Conservation (phyloP, 306 rosid species). For the Abrus precatorius region DNA sequence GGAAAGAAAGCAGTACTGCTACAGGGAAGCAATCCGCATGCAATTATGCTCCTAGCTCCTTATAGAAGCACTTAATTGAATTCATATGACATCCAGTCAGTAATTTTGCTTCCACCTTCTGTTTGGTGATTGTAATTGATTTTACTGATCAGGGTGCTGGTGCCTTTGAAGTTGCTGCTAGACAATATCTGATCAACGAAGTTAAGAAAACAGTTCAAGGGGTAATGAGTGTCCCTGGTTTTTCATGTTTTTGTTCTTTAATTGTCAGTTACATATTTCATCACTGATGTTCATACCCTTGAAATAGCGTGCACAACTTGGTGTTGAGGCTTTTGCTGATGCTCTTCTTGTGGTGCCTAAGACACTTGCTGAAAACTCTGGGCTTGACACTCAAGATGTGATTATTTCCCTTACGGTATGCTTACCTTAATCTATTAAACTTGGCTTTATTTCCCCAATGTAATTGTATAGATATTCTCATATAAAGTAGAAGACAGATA, state of each 20-base stretch:
- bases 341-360: slow-evolving; percentile 98
- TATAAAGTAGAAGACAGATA: not conserved
- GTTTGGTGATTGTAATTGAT: slow-evolving; percentile 44
- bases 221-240: slow-evolving; percentile 60
- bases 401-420: slow-evolving; percentile 83
- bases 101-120: slow-evolving; percentile 33
- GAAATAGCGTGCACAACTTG: slow-evolving; percentile 97
- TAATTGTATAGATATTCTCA: not conserved
- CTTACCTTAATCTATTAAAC: not conserved
- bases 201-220: slow-evolving; percentile 96
- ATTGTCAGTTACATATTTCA: not conserved
- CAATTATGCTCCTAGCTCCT: slow-evolving; percentile 7
- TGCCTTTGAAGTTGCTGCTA: slow-evolving; percentile 97
- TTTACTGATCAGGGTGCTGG: slow-evolving; percentile 85
- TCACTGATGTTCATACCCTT: slow-evolving; percentile 42
- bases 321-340: slow-evolving; percentile 94
- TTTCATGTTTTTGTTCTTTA: slow-evolving; percentile 8
- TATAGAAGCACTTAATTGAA: slow-evolving; percentile 3
- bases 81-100: slow-evolving; percentile 17
- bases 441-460: slow-evolving; percentile 1
- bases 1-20: slow-evolving; percentile 4
- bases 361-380: slow-evolving; percentile 96
- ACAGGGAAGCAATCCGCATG: not conserved
- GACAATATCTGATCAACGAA: slow-evolving; percentile 82
- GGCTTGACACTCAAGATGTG: slow-evolving; percentile 95